Percentiles rank a stretch among this genome's conserved stretches.
Conservation (phyloP, 495 filamentous ascomycete species). For the Hypoxylon intermedium region DNA sequence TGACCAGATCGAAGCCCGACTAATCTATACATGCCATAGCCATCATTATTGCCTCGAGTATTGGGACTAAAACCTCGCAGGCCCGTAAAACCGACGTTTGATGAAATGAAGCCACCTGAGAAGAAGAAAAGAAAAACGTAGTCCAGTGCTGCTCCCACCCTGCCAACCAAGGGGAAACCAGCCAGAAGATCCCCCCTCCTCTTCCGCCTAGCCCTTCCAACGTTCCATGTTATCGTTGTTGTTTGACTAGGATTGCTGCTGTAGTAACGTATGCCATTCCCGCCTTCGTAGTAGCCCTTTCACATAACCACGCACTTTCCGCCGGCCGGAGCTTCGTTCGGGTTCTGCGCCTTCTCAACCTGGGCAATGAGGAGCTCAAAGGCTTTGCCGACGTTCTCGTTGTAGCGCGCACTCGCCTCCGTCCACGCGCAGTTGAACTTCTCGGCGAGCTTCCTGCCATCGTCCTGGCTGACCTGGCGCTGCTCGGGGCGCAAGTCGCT, state of each 20-base stretch:
- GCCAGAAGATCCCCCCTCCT: too few species aligned
- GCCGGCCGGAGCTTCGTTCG: slow-evolving; percentile 76
- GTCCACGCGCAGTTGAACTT: slow-evolving; percentile 93
- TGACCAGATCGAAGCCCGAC: too few species aligned
- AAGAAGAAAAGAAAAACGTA: too few species aligned
- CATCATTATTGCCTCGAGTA: too few species aligned
- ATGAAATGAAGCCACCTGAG: too few species aligned
- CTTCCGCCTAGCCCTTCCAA: slow-evolving; percentile 3
- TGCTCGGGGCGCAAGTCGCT: slow-evolving; percentile 91
- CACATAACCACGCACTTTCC: slow-evolving; percentile 89
- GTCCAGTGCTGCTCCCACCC: background rate
- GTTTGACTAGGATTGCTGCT: background rate
- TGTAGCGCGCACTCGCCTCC: slow-evolving; percentile 90
- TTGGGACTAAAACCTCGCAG: too few species aligned
- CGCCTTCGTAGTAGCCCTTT: slow-evolving; percentile 5
- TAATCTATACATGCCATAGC: too few species aligned
- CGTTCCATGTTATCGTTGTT: background rate
- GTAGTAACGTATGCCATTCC: background rate
- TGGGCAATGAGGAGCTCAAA: slow-evolving; percentile 95
- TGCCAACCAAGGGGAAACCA: too few species aligned
- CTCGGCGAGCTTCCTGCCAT: slow-evolving; percentile 79
- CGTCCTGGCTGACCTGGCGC: slow-evolving; percentile 84
- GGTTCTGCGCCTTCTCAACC: slow-evolving; percentile 94
- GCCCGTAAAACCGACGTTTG: too few species aligned
- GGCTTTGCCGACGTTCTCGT: slow-evolving; percentile 89